Conservation (phyloP, 2,329 filamentous ascomycete species). For the Microascus cirrosus region DNA sequence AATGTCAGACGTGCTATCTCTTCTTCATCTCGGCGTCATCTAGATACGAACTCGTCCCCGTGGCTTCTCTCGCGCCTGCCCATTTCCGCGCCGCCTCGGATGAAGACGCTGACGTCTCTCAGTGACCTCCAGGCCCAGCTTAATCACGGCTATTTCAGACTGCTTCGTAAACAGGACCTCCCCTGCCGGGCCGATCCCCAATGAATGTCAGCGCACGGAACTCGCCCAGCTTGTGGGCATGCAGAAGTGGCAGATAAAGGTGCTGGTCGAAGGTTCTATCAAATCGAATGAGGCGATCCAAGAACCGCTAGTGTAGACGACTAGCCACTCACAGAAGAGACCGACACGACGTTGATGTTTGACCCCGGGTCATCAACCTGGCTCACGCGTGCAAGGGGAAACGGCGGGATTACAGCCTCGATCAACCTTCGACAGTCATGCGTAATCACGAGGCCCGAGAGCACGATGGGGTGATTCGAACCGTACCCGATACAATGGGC, state of each 20-base stretch:
- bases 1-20: too few species aligned
- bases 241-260: conserved; percentile 11
- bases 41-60: too few species aligned
- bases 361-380: neutral
- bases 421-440: neutral
- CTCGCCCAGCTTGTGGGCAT: conserved; percentile 12
- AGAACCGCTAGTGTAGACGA: conserved; percentile 5
- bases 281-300: conserved; percentile 6
- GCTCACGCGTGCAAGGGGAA: neutral
- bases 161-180: conserved; percentile 9
- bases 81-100: too few species aligned
- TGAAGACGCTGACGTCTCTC: conserved; percentile 8
- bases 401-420: neutral
- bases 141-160: conserved; percentile 11
- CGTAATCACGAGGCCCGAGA: neutral
- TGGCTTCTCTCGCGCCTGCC: too few species aligned
- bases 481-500: neutral
- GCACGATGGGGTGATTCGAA: neutral
- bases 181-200: conserved; percentile 6
- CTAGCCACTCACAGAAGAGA: conserved; percentile 2
- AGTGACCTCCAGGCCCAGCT: conserved; percentile 10
- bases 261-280: neutral
- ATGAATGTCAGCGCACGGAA: conserved; percentile 3
- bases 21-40: neutral
- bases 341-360: neutral